Evolutionary conservation across 1,284 basidiomycete species (phyloP).

Genomic region (Puccinia horiana): DNA sequence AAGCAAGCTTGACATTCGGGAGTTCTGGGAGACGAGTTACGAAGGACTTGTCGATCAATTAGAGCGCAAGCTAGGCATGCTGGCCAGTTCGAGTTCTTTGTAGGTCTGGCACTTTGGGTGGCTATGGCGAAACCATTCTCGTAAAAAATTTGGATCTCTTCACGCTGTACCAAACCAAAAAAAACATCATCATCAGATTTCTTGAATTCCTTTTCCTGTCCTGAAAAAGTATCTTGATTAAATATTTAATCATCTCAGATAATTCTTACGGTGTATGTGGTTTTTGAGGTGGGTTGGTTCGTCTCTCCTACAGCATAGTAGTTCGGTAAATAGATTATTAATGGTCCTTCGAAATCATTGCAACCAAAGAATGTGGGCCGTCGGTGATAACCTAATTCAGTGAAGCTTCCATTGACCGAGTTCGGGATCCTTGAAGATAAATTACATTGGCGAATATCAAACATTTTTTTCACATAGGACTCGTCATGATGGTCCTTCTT

Average conservation of each 20-base stretch:
- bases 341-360: constrained; percentile 11
- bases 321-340: constrained; percentile 39
- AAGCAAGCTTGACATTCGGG: constrained; percentile 46
- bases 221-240: not conserved
- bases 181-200: not conserved
- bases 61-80: constrained; percentile 39
- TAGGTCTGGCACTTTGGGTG: constrained; percentile 13
- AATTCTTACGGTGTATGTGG: constrained; percentile 22
- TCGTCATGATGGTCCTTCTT: not conserved
- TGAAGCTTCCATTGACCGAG: constrained; percentile 32
- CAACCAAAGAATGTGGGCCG: constrained; percentile 45
- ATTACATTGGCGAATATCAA: not conserved
- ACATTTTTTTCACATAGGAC: too few relatives aligned
- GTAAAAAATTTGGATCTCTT: constrained; percentile 42
- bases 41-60: constrained; percentile 32
- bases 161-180: not conserved
- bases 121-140: constrained; percentile 42
- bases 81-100: constrained; percentile 31
- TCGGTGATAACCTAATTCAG: constrained; percentile 20
- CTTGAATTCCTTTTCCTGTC: not conserved
- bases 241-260: not conserved
- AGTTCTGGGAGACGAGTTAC: constrained; percentile 1
- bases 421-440: constrained; percentile 30
- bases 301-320: constrained; percentile 39
- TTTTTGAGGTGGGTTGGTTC: constrained; percentile 12